phyloP scores from a whole-genome alignment of 2,329 filamentous ascomycete genomes.

The Acephala macrosclerotiorum region DNA sequence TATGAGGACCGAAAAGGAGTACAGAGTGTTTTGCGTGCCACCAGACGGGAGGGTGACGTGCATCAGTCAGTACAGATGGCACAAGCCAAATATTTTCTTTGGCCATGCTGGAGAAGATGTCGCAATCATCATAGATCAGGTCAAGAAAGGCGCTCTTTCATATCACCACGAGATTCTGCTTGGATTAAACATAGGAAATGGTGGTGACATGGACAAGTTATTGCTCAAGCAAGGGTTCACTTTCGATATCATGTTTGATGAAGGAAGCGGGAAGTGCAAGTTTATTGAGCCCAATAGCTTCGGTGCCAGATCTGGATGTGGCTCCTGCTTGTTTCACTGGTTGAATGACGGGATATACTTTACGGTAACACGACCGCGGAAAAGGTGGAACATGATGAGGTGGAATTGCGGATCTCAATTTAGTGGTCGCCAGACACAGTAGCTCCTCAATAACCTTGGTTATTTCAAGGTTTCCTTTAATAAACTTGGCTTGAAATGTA shows the following conservation, averaged over 20 bases:
- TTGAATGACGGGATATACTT: constrained; percentile 46
- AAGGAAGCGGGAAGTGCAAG: constrained; percentile 30
- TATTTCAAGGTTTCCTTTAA: too few relatives aligned
- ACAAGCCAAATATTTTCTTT: constrained; percentile 45
- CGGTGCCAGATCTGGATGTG: constrained; percentile 52
- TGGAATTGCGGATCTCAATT: constrained; percentile 46
- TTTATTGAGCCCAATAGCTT: constrained; percentile 56
- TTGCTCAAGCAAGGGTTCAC: constrained; percentile 50
- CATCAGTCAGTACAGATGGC: constrained; percentile 53
- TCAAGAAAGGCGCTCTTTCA: constrained; percentile 32
- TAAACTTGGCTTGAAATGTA: too few relatives aligned
- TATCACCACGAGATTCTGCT: constrained; percentile 42
- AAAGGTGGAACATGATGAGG: constrained; percentile 23
- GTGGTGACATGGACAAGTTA: constrained; percentile 36
- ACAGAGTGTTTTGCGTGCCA: constrained; percentile 53
- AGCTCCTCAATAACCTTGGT: too few relatives aligned
- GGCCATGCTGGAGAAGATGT: constrained; percentile 15
- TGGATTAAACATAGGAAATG: not conserved
- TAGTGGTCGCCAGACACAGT: too few relatives aligned
- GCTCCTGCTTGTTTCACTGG: constrained; percentile 56
- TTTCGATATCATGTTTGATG: constrained; percentile 52
- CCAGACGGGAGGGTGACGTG: constrained; percentile 43
- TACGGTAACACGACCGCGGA: constrained; percentile 42
- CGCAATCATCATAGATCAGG: constrained; percentile 28
- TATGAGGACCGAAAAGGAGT: constrained; percentile 50